phyloP scores from a whole-genome alignment of 164 flowering plant species.

The Magnolia officinalis region DNA sequence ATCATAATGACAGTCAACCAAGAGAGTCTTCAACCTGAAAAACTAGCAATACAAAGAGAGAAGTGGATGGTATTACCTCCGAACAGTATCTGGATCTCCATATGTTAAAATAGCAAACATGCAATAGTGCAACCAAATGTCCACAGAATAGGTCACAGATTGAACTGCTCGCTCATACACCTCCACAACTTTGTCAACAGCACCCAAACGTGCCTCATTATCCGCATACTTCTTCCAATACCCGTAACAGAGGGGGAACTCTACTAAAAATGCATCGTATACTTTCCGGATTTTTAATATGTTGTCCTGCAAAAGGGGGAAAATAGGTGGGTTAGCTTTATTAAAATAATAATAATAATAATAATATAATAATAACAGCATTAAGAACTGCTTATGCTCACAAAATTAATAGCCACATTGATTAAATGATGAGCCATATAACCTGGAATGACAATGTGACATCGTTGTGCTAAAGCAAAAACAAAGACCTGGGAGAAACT shows the following conservation, averaged over 20 bases:
- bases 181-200: slow-evolving; percentile 84
- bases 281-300: slow-evolving; percentile 72
- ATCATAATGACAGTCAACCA: slow-evolving; percentile 21
- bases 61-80: slow-evolving; percentile 58
- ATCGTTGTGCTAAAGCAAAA: too few species aligned
- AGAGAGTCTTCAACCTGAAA: slow-evolving; percentile 14
- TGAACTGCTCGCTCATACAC: slow-evolving; percentile 92
- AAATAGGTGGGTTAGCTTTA: not conserved
- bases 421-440: too few species aligned
- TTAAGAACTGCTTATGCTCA: too few species aligned
- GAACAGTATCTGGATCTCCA: slow-evolving; percentile 81
- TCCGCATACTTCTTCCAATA: slow-evolving; percentile 99
- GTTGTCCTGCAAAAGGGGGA: slow-evolving; percentile 48
- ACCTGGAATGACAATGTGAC: too few species aligned
- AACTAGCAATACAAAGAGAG: not conserved
- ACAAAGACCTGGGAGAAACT: not conserved
- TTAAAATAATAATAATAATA: too few species aligned
- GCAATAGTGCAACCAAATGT: slow-evolving; percentile 97
- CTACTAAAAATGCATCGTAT: slow-evolving; percentile 90
- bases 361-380: too few species aligned
- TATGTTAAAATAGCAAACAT: slow-evolving; percentile 71
- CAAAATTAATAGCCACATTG: too few species aligned
- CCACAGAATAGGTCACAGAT: slow-evolving; percentile 96
- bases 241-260: slow-evolving; percentile 97
- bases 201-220: slow-evolving; percentile 78